Conservation (phyloP, 768 basidiomycete species). For the Hortiboletus campestris region DNA sequence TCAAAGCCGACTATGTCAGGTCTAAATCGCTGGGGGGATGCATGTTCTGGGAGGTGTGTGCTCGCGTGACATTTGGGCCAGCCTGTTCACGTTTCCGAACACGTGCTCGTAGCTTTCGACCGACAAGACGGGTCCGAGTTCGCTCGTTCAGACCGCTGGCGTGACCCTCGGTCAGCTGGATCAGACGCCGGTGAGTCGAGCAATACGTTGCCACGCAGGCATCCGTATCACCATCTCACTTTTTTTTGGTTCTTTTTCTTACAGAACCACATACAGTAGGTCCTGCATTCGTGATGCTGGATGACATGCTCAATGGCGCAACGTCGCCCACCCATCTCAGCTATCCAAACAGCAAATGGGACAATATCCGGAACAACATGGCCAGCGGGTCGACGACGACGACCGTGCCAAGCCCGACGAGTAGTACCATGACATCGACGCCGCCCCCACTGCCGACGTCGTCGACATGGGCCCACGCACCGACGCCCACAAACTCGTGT, state of each 20-base stretch:
- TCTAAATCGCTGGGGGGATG: slow-evolving; percentile 60
- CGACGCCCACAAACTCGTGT: slow-evolving; percentile 25
- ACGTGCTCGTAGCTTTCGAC: slow-evolving; percentile 43
- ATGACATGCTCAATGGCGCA: not conserved
- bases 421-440: slow-evolving; percentile 3
- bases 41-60: slow-evolving; percentile 67
- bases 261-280: slow-evolving; percentile 60
- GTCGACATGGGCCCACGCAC: not conserved
- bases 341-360: slow-evolving; percentile 68
- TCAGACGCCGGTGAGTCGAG: slow-evolving; percentile 40
- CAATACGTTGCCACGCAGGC: not conserved
- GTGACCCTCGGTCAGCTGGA: slow-evolving; percentile 53
- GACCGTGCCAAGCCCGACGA: slow-evolving; percentile 20
- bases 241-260: not conserved
- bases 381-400: slow-evolving; percentile 28
- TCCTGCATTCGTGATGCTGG: not conserved
- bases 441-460: not conserved
- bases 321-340: slow-evolving; percentile 27
- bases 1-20: slow-evolving; percentile 69
- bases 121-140: slow-evolving; percentile 57
- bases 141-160: slow-evolving; percentile 53
- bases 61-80: too few species aligned
- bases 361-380: slow-evolving; percentile 69
- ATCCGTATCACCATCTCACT: not conserved
- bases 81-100: not conserved